Conservation (phyloP, 495 filamentous ascomycete species). For the Hapsidospora chrysogenum region DNA sequence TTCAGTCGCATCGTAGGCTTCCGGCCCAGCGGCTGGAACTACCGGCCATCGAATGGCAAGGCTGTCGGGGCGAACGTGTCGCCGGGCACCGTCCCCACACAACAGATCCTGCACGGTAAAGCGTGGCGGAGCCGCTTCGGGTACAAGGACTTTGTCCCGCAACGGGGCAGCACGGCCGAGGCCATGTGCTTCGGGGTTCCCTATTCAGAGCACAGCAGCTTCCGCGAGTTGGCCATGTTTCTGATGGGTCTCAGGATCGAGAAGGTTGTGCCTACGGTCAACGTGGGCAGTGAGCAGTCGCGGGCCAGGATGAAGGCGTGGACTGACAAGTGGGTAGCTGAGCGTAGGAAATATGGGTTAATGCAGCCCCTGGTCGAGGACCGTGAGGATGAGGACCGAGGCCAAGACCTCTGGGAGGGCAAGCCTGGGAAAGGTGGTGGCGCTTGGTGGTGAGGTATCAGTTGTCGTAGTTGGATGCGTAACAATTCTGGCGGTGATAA, state of each 20-base stretch:
- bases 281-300: conserved; percentile 48
- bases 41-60: conserved; percentile 37
- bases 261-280: conserved; percentile 83
- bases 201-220: conserved; percentile 89
- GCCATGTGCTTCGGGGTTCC: conserved; percentile 80
- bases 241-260: conserved; percentile 75
- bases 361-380: conserved; percentile 32
- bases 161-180: conserved; percentile 60
- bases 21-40: conserved; percentile 83
- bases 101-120: conserved; percentile 50
- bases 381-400: conserved; percentile 10
- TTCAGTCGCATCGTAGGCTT: conserved; percentile 86
- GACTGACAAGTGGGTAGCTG: conserved; percentile 75
- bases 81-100: conserved; percentile 16
- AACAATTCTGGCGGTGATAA: no score
- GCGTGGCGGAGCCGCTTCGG: conserved; percentile 59
- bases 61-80: conserved; percentile 14
- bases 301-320: conserved; percentile 79
- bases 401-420: conserved; percentile 21
- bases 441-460: conserved; percentile 32
- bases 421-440: conserved; percentile 23
- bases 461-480: no score
- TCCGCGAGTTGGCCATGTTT: conserved; percentile 87
- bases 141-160: conserved; percentile 48
- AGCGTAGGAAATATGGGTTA: conserved; percentile 66